Conservation (phyloP, 179 eudicot genomes). For the Sideroxylon spinosum region DNA sequence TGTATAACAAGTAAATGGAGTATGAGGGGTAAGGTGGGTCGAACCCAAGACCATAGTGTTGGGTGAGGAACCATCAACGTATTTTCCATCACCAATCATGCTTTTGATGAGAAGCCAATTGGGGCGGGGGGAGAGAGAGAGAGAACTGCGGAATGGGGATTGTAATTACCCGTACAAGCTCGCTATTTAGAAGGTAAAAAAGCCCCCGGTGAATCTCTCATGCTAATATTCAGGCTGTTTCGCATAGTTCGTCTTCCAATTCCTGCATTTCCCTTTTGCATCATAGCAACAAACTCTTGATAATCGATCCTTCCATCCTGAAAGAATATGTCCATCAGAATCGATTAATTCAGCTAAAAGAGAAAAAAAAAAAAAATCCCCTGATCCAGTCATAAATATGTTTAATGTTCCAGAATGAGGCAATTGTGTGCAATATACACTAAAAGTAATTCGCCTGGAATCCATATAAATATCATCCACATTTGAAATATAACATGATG, state of each 20-base stretch:
- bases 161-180: slow-evolving; percentile 15
- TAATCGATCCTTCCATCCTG: slow-evolving; percentile 76
- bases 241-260: slow-evolving; percentile 74
- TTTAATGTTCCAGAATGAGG: not conserved
- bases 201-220: slow-evolving; percentile 58
- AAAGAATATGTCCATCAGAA: slow-evolving; percentile 10
- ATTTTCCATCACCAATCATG: not conserved
- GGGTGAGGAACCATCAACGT: too few relatives aligned
- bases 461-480: not conserved
- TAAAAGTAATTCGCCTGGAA: not conserved
- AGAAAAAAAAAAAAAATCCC: not conserved
- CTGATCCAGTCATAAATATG: not conserved
- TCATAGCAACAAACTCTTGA: slow-evolving; percentile 76
- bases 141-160: not conserved
- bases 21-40: too few relatives aligned
- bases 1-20: too few relatives aligned
- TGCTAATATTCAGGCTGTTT: slow-evolving; percentile 65
- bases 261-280: slow-evolving; percentile 62
- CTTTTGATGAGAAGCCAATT: too few relatives aligned
- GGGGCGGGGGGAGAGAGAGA: too few relatives aligned
- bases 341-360: not conserved
- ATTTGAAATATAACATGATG: not conserved
- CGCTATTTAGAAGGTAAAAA: slow-evolving; percentile 23
- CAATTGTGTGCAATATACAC: not conserved
- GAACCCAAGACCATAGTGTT: too few relatives aligned